A percentile compares a stretch with the other conserved stretches of the same genome.
These are phyloP conservation scores for Cryphonectria naterciae DNA, from an alignment of 2,329 filamentous ascomycete genomes.

Conservation along the genomic window DNA sequence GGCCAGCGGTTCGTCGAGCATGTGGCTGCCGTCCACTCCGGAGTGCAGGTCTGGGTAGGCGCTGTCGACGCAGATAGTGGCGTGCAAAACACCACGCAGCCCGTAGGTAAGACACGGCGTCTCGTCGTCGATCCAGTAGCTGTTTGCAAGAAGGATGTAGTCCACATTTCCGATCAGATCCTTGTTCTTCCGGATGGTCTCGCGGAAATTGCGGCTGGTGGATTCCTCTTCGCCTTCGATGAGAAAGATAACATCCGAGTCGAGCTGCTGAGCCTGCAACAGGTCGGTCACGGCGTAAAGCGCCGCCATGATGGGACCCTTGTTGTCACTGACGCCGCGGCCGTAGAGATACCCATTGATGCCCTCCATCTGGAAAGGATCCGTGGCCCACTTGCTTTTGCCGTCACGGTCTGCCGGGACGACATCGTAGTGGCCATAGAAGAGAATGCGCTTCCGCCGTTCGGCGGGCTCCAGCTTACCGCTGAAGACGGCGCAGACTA, in stretches of 20 bases:
- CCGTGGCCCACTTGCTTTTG: conserved; percentile 75
- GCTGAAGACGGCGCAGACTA: conserved; percentile 89
- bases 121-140: conserved; percentile 97
- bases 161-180: conserved; percentile 86
- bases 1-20: conserved; percentile 89
- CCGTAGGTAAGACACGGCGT: conserved; percentile 96
- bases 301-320: conserved; percentile 92
- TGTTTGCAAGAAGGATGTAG: conserved; percentile 94
- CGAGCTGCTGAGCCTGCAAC: conserved; percentile 78
- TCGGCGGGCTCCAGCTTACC: conserved; percentile 70
- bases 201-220: conserved; percentile 86
- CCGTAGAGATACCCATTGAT: conserved; percentile 93
- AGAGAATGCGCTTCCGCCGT: conserved; percentile 82
- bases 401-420: conserved; percentile 85
- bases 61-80: conserved; percentile 85
- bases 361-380: conserved; percentile 89
- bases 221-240: conserved; percentile 98
- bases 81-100: conserved; percentile 89
- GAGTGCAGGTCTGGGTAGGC: conserved; percentile 88
- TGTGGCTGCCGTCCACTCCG: conserved; percentile 91
- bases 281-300: conserved; percentile 92
- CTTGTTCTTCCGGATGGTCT: conserved; percentile 80
- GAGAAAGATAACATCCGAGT: conserved; percentile 88
- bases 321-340: conserved; percentile 96
- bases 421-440: conserved; percentile 98